Conservation (phyloP, 208 protist genomes). For the Novymonas esmeraldas region DNA sequence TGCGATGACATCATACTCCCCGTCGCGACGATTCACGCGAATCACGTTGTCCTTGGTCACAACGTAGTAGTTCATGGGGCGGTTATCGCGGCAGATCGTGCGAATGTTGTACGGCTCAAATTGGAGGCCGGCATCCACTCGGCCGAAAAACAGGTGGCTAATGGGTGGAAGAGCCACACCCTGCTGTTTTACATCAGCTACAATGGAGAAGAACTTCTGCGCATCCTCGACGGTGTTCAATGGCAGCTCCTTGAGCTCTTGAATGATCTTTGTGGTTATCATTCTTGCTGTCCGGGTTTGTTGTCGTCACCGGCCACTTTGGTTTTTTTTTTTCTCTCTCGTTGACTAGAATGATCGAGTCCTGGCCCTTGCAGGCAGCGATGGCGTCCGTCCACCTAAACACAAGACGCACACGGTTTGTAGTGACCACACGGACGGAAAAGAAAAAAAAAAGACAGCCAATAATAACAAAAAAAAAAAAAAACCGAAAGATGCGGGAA, state of each 20-base stretch:
- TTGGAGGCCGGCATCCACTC: constrained; percentile 51
- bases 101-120: constrained; percentile 89
- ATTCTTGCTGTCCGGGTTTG: constrained; percentile 1
- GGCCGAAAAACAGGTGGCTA: constrained; percentile 87
- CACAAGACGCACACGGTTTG: too few species aligned
- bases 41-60: constrained; percentile 71
- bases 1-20: constrained; percentile 47
- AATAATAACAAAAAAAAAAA: constrained; percentile 5
- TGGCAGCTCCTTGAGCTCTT: constrained; percentile 32
- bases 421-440: too few species aligned
- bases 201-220: constrained; percentile 39
- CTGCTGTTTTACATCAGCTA: constrained; percentile 38
- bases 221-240: constrained; percentile 65
- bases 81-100: constrained; percentile 61
- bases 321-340: constrained; percentile 12
- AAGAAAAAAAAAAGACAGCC: too few species aligned
- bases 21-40: constrained; percentile 59
- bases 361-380: not conserved
- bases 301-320: too few species aligned
- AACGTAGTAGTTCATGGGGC: constrained; percentile 82
- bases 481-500: constrained; percentile 8
- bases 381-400: not conserved
- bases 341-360: too few species aligned
- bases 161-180: constrained; percentile 55
- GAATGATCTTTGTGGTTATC: constrained; percentile 23